Conservation (phyloP, 345 rosid species). For the Carallia brachiata region DNA sequence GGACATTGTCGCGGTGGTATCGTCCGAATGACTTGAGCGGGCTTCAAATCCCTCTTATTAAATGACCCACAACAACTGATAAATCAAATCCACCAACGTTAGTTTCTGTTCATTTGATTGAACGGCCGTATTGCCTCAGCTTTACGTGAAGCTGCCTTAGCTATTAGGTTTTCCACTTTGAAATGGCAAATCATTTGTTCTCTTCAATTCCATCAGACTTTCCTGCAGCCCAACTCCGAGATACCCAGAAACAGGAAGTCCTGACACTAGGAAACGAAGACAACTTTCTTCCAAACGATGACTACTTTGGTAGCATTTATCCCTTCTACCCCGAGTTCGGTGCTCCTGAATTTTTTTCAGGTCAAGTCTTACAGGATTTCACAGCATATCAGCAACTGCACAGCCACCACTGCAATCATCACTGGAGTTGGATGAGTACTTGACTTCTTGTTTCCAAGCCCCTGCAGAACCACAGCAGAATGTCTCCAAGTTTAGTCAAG, state of each 20-base stretch:
- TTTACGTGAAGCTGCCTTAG: conserved; percentile 13
- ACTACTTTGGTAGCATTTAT: too few relatives aligned
- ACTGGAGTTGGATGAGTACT: conserved; percentile 7
- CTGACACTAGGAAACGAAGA: conserved; percentile 15
- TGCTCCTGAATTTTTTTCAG: too few relatives aligned
- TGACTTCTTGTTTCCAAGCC: conserved; percentile 18
- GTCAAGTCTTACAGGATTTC: too few relatives aligned
- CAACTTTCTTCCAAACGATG: conserved; percentile 3
- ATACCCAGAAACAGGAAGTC: too few relatives aligned
- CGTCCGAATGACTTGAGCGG: too few relatives aligned
- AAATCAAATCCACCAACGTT: too few relatives aligned
- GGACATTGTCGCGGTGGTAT: too few relatives aligned
- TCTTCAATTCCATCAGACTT: conserved; percentile 30
- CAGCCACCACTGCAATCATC: conserved; percentile 17
- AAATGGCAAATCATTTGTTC: conserved; percentile 28
- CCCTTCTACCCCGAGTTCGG: too few relatives aligned
- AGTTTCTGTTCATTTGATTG: too few relatives aligned
- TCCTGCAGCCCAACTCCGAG: conserved; percentile 23
- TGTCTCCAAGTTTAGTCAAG: conserved; percentile 1
- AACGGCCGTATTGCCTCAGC: neutral
- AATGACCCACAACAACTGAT: too few relatives aligned
- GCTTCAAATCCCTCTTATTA: too few relatives aligned
- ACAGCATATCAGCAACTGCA: conserved; percentile 19
- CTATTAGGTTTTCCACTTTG: conserved; percentile 1
- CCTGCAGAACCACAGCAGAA: conserved; percentile 18